Evolutionary conservation across 2,329 filamentous ascomycete species (phyloP).

Genomic region (Thyridium curvatum): DNA sequence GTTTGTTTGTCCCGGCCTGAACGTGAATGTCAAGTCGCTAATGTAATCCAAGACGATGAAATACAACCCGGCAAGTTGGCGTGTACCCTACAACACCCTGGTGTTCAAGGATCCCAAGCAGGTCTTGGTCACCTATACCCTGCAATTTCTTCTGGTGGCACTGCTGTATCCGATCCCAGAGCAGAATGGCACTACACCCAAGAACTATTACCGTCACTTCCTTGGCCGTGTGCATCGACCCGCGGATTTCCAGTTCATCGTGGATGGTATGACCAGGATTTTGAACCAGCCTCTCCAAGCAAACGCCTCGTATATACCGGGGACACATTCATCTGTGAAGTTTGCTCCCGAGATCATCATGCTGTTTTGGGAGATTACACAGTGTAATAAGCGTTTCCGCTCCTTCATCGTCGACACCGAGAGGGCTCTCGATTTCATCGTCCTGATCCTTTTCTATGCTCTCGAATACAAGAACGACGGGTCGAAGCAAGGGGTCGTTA

Average conservation of each 20-base stretch:
- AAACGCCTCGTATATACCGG: conserved; percentile 81
- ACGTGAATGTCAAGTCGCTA: conserved; percentile 4
- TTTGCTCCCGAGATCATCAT: conserved; percentile 95
- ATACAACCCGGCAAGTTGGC: conserved; percentile 92
- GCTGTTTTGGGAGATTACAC: conserved; percentile 93
- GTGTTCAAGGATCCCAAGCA: conserved; percentile 89
- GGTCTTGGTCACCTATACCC: conserved; percentile 81
- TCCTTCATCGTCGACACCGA: conserved; percentile 97
- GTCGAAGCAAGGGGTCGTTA: conserved; percentile 83
- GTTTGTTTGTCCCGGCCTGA: too few species aligned
- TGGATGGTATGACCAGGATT: conserved; percentile 88
- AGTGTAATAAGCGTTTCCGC: conserved; percentile 96
- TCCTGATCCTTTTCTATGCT: conserved; percentile 87
- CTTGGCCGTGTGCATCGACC: conserved; percentile 84
- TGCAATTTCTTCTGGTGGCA: conserved; percentile 83
- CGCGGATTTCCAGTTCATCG: conserved; percentile 95
- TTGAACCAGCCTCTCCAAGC: conserved; percentile 89
- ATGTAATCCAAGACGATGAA: conserved; percentile 67
- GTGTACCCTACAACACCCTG: conserved; percentile 87
- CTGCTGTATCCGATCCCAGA: conserved; percentile 87
- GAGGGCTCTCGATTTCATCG: conserved; percentile 84
- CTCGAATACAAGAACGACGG: conserved; percentile 82
- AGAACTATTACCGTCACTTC: conserved; percentile 93
- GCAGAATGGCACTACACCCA: conserved; percentile 58
- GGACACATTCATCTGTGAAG: conserved; percentile 70